Base-by-base conservation (phyloP, 2,329 filamentous ascomycete species). In the Fusarium haematococcum region DNA sequence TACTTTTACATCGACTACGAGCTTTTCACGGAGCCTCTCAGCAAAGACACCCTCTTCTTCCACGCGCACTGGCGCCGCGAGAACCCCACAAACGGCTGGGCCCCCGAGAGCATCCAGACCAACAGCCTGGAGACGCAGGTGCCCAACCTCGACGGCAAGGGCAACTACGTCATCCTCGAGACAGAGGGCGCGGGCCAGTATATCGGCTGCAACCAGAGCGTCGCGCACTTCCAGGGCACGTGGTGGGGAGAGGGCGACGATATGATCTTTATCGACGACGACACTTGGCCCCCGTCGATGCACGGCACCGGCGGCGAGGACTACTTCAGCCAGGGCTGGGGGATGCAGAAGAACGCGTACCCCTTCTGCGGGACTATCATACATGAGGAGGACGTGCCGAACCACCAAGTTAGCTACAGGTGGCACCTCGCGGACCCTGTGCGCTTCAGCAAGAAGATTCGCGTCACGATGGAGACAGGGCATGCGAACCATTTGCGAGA, bases 1-100 rank as follows among this genome's bases (percentile, higher is more conserved):
- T 82, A 81, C 65, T 82, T 82, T 69, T 82, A 81, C 61, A 80
- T 82, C 57, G 80, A 82, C 74, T 82, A 82, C 65, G 80, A 81
- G 65, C 75, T 82, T 4, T 74, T 75, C 39, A 63, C 77, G 1
- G 63, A 77, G 52, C 77, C 78, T 5, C 67, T 78, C 27, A 77
- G 76, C 27, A 71, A 60, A 13, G 79, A 82, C 18, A 78, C 80
- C 5, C 72, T 80, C n/a, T 82, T 76, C 73, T 81, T 82, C 66
- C 80, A 82, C 67, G 78, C 79, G 4, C 79, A 81, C 65, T 81
- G 80, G 80, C 78, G 77, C 4, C 79, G 80, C 10, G 70, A 78
- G 70, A 81, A 81, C 65, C 80, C 80, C 6, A 82, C 80, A 18
- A 74, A 76, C n/a, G 80, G 80, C 20, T 82, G 80, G 80, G 79